phyloP scores from a whole-genome alignment of 108 stramenopile genomes.

The Parietichytrium sp. region DNA sequence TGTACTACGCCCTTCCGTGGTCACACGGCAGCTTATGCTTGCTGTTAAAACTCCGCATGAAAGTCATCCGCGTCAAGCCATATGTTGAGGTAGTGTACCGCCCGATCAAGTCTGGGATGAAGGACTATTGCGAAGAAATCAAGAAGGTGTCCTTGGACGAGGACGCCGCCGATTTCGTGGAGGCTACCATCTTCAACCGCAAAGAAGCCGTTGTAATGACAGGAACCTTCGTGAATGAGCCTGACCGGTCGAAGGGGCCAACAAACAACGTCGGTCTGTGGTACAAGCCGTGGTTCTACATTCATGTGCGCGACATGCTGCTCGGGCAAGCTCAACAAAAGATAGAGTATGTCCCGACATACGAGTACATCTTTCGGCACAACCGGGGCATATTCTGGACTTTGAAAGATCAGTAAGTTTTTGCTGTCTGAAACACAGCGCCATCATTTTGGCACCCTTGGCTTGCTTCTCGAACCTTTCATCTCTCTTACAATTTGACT shows the following conservation, averaged over 20 bases:
- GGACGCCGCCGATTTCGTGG: conserved; percentile 51
- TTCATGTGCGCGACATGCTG: conserved; percentile 56
- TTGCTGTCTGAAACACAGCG: no score
- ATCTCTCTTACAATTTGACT: no score
- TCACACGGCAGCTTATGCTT: conserved; percentile 59
- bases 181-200: conserved; percentile 55
- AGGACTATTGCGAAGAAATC: conserved; percentile 36
- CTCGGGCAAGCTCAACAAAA: no score
- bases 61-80: conserved; percentile 52
- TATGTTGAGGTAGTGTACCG: conserved; percentile 56
- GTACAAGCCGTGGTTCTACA: conserved; percentile 67
- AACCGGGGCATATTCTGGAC: conserved; percentile 65
- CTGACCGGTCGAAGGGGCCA: background rate
- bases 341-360: conserved; percentile 58
- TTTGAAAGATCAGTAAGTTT: no score
- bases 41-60: conserved; percentile 54
- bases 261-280: conserved; percentile 47
- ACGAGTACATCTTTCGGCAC: conserved; percentile 64
- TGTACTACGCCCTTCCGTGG: conserved; percentile 67
- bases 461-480: no score
- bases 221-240: conserved; percentile 55
- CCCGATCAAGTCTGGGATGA: no score
- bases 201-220: conserved; percentile 57
- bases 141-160: background rate
- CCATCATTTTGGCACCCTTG: no score